phyloP scores from a whole-genome alignment of 1,139 yeast species.

The Yamadazyma dushanensis region DNA sequence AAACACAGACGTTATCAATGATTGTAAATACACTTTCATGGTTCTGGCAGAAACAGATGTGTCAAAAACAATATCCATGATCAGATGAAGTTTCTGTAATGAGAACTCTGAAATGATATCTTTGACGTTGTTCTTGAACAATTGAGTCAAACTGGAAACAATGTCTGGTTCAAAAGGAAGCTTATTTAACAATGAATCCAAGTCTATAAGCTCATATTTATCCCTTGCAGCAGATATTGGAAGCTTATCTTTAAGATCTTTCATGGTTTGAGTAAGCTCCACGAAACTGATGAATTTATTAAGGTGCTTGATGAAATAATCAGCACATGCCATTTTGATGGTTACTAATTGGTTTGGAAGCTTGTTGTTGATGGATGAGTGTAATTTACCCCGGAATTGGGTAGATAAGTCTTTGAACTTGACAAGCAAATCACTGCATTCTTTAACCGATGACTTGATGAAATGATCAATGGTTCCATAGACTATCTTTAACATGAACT shows the following conservation, averaged over 20 bases:
- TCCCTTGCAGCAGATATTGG: not conserved
- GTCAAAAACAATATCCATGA: slow-evolving; percentile 5
- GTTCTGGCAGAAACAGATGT: slow-evolving; percentile 5
- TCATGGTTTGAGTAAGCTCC: slow-evolving; percentile 37
- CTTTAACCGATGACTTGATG: not conserved
- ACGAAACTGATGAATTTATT: slow-evolving; percentile 57
- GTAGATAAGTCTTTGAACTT: slow-evolving; percentile 8
- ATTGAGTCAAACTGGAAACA: slow-evolving; percentile 3
- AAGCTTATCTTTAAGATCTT: not conserved
- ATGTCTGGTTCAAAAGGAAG: slow-evolving; percentile 1
- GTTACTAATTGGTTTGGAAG: slow-evolving; percentile 53
- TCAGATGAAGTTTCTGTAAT: slow-evolving; percentile 3
- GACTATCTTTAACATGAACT: slow-evolving; percentile 59
- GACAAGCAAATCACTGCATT: not conserved
- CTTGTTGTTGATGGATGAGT: slow-evolving; percentile 35
- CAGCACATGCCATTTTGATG: slow-evolving; percentile 56
- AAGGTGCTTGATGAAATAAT: slow-evolving; percentile 56
- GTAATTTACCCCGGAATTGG: slow-evolving; percentile 41
- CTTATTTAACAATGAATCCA: slow-evolving; percentile 7
- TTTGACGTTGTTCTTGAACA: slow-evolving; percentile 3
- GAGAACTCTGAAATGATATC: slow-evolving; percentile 3
- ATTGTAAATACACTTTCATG: slow-evolving; percentile 6
- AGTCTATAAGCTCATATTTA: slow-evolving; percentile 5
- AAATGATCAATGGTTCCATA: slow-evolving; percentile 22
- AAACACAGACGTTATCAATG: slow-evolving; percentile 6